Evolutionary conservation across 2,329 filamentous ascomycete species (phyloP).

Genomic region (Colletotrichum scovillei): DNA sequence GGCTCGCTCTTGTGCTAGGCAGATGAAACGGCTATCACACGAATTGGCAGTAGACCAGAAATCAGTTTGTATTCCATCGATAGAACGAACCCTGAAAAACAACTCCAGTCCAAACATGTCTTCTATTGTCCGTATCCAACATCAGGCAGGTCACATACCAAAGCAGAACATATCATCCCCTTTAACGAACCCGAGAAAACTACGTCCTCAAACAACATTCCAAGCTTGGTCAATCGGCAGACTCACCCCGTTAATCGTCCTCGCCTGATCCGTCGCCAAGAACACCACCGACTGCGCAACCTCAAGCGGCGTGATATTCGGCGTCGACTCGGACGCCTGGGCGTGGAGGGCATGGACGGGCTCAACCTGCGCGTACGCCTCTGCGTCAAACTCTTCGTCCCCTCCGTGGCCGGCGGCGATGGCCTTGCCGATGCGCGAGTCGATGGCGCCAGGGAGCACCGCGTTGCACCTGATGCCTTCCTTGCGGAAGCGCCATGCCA

Average conservation of each 20-base stretch:
- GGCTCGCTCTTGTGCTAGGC: not conserved
- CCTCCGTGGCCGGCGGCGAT: slow-evolving; percentile 37
- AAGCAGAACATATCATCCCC: not conserved
- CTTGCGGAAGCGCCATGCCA: slow-evolving; percentile 56
- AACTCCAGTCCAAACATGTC: too few species aligned
- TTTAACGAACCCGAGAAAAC: not conserved
- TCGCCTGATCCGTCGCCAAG: slow-evolving; percentile 48
- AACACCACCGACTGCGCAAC: slow-evolving; percentile 51
- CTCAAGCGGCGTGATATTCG: slow-evolving; percentile 44
- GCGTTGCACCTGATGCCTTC: slow-evolving; percentile 48
- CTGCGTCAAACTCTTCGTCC: slow-evolving; percentile 40
- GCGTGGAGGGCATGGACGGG: slow-evolving; percentile 46
- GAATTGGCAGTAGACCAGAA: not conserved
- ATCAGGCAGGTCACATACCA: not conserved
- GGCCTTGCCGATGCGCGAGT: slow-evolving; percentile 43
- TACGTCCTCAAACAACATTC: slow-evolving; percentile 42
- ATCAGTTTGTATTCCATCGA: not conserved
- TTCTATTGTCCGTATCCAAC: not conserved
- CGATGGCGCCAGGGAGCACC: slow-evolving; percentile 47
- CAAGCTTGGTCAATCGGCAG: slow-evolving; percentile 51
- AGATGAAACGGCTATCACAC: not conserved
- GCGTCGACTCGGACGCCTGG: slow-evolving; percentile 34
- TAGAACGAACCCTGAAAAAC: not conserved
- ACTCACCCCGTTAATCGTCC: slow-evolving; percentile 47
- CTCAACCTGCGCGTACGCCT: slow-evolving; percentile 40